A percentile compares a stretch with the other conserved stretches of the same genome.
phyloP scores from a whole-genome alignment of 176 grass and related monocot genomes.

The Phyllostachys edulis region DNA sequence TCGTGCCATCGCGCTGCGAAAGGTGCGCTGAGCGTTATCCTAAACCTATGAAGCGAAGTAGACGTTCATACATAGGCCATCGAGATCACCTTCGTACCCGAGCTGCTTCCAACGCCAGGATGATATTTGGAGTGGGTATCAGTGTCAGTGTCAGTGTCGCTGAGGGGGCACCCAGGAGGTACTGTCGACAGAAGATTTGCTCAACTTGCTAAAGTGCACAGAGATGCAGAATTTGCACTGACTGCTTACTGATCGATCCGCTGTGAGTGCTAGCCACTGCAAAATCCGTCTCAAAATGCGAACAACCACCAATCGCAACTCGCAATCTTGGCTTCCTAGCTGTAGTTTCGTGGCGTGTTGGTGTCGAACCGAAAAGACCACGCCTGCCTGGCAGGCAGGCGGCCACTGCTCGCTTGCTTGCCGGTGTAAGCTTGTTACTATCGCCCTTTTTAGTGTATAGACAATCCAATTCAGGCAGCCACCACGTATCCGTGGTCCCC shows the following conservation, averaged over 20 bases:
- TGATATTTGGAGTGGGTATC: neutral
- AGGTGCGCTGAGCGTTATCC: neutral
- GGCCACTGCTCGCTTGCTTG: neutral
- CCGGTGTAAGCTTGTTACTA: neutral
- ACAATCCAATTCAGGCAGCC: neutral
- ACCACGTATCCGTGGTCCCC: neutral
- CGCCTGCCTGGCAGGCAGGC: neutral
- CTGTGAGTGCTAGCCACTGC: too few relatives aligned
- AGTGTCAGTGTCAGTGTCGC: too few relatives aligned
- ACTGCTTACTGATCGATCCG: too few relatives aligned
- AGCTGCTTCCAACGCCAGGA: neutral
- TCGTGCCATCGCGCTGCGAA: neutral
- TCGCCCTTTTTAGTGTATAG: neutral
- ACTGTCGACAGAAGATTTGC: neutral
- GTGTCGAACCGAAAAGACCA: neutral
- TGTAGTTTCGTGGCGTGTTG: neutral
- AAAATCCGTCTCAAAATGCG: neutral
- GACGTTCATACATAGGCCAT: neutral
- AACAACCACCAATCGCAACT: neutral
- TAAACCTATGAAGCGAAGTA: neutral
- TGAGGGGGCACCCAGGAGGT: neutral
- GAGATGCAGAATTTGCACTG: neutral
- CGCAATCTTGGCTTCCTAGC: neutral
- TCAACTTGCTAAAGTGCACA: neutral
- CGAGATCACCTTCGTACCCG: neutral